Conservation (phyloP, 345 rosid species). For the Alliaria petiolata region DNA sequence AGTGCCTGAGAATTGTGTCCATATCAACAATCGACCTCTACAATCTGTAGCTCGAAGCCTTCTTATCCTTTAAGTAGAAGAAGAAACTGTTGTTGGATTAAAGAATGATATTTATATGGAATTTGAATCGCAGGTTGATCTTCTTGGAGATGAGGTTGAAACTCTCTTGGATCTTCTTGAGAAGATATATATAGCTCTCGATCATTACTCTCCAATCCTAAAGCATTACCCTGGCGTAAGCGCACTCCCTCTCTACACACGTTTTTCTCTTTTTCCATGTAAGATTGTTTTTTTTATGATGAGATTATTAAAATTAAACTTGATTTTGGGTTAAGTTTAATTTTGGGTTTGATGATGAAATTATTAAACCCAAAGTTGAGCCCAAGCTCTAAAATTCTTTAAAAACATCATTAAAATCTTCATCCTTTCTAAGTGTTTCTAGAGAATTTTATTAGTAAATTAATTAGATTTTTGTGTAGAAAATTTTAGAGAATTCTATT, state of each 20-base stretch:
- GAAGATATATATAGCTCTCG: slow-evolving; percentile 88
- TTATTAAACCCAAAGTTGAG: too few relatives aligned
- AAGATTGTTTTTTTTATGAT: slow-evolving; percentile 1
- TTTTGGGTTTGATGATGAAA: too few relatives aligned
- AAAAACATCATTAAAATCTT: too few relatives aligned
- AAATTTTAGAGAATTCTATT: too few relatives aligned
- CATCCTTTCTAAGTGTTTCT: too few relatives aligned
- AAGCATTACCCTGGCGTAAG: slow-evolving; percentile 92
- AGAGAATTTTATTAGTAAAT: too few relatives aligned
- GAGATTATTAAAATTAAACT: too few relatives aligned
- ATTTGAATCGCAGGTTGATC: slow-evolving; percentile 72
- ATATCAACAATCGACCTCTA: not conserved
- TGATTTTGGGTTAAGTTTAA: too few relatives aligned
- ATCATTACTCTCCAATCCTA: slow-evolving; percentile 88
- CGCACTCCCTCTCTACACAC: not conserved
- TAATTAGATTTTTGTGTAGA: too few relatives aligned
- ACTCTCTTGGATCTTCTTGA: slow-evolving; percentile 66
- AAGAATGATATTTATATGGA: slow-evolving; percentile 1
- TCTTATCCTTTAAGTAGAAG: not conserved
- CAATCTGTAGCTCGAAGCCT: not conserved
- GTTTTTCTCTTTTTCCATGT: not conserved
- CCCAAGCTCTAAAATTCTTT: too few relatives aligned
- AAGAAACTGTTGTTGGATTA: not conserved
- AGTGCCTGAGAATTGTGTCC: not conserved
- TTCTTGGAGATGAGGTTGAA: slow-evolving; percentile 89